phyloP scores from a whole-genome alignment of 805 yeast species.

The Cyberlindnera lachancei region DNA sequence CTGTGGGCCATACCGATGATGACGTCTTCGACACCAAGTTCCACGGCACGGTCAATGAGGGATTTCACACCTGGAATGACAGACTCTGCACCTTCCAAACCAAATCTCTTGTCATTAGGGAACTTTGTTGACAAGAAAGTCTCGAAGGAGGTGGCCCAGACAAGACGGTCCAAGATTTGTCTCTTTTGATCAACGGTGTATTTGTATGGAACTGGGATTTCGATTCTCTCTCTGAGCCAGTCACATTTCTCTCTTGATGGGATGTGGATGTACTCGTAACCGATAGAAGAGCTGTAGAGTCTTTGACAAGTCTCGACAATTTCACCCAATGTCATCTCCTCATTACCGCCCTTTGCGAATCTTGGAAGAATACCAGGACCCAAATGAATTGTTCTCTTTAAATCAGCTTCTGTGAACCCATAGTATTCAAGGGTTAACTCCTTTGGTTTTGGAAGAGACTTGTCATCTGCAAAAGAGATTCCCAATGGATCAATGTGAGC shows the following conservation, averaged over 20 bases:
- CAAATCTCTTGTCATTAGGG: slow-evolving; percentile 98
- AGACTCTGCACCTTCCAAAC: slow-evolving; percentile 97
- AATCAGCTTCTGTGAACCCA: slow-evolving; percentile 82
- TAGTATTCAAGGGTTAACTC: slow-evolving; percentile 91
- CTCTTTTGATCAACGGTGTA: slow-evolving; percentile 86
- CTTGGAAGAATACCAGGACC: slow-evolving; percentile 98
- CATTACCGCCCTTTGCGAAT: slow-evolving; percentile 58
- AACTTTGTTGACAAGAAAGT: slow-evolving; percentile 87
- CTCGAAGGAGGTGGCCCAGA: slow-evolving; percentile 96
- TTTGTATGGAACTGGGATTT: slow-evolving; percentile 81
- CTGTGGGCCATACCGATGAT: slow-evolving; percentile 99
- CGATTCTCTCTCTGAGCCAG: slow-evolving; percentile 96
- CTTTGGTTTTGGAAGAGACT: slow-evolving; percentile 49
- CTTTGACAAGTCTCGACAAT: slow-evolving; percentile 71
- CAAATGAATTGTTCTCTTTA: slow-evolving; percentile 73
- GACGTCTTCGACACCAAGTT: slow-evolving; percentile 87
- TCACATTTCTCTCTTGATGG: slow-evolving; percentile 94
- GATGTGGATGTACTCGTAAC: slow-evolving; percentile 94
- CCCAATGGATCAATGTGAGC: slow-evolving; percentile 95
- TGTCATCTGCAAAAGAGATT: slow-evolving; percentile 72
- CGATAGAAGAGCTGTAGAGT: slow-evolving; percentile 82
- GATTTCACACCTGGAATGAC: slow-evolving; percentile 97
- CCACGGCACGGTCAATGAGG: slow-evolving; percentile 87
- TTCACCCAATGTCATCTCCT: slow-evolving; percentile 66
- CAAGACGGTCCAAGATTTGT: slow-evolving; percentile 90